phyloP scores from a whole-genome alignment of 129 eudicot genomes.

The Artemisia argyi region DNA sequence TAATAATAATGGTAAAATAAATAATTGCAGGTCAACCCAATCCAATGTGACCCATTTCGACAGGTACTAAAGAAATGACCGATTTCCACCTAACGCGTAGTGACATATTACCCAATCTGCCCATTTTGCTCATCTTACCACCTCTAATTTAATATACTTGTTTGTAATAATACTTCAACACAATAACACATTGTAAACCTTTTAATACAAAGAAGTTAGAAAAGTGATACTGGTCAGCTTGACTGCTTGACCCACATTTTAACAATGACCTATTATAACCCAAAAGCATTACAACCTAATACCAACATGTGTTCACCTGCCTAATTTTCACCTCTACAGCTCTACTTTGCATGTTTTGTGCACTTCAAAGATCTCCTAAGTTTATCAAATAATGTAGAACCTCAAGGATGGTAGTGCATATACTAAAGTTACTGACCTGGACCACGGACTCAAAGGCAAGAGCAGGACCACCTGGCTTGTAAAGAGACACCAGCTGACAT shows the following conservation, averaged over 20 bases:
- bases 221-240: too few species aligned
- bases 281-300: not conserved
- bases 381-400: not conserved
- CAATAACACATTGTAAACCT: too few species aligned
- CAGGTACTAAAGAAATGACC: too few species aligned
- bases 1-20: too few species aligned
- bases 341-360: not conserved
- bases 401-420: not conserved
- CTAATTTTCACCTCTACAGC: not conserved
- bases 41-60: too few species aligned
- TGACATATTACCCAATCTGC: too few species aligned
- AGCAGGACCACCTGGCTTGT: slow-evolving; percentile 91
- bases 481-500: slow-evolving; percentile 72
- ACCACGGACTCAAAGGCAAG: slow-evolving; percentile 60
- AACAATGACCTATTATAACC: not conserved
- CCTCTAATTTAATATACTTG: too few species aligned
- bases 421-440: slow-evolving; percentile 50
- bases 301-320: not conserved
- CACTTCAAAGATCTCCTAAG: not conserved
- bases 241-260: not conserved
- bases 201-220: too few species aligned
- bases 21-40: too few species aligned
- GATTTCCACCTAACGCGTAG: too few species aligned
- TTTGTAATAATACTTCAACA: too few species aligned
- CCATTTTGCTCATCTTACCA: too few species aligned